Evolutionary conservation across 140 eudicot species (phyloP), one percentile per base, ranked within the genome.

Genomic region (Flaveria floridana): DNA sequence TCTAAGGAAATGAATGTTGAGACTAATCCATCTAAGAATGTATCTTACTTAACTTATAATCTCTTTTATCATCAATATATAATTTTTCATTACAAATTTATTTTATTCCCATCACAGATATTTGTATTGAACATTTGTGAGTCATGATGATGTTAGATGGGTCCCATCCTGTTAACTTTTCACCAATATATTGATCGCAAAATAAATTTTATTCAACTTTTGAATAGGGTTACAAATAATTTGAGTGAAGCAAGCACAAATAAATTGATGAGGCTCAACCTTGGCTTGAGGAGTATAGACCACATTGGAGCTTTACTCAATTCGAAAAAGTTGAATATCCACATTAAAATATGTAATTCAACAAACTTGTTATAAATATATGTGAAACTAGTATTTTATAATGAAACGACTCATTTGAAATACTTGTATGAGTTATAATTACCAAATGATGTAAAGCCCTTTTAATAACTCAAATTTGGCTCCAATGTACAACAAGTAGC

Each of bases 151-250:
- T 26, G 19, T 61, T 61, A 30, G 42, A 61, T 25, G 42, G 67
- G 20, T 15, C 68, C 67, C 46, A 63, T 63, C 69, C 47, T 63
- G 34, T 63, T 28, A 30, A 30, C 1, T 14, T 62, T 62, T 62
- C 41, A 63, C 47, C 30, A 14, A 30, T 4, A 61, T 61, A 30
- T 63, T 30, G 68, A 44, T 28, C 6, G 68, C 23, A 63, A 63
- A 61, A 28, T 63, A 63, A 30, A 15, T 63, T 28, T 4, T 30
- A 6, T 30, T 63, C 14, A 30, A 28, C 47, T 4, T 63, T 28
- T 63, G 15, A 6, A 30, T 6, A 30, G 11, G 47, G 23, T 15
- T 63, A 28, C 47, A 63, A 4, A 63, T 30, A 28, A 6, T 30
- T 6, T 7, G 18, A 30, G 34, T 2, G 68, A 20, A 63, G 25